These are phyloP conservation scores for Suaeda aralocaspica DNA, from an alignment of 148 eudicot genomes.

Conservation along the genomic window DNA sequence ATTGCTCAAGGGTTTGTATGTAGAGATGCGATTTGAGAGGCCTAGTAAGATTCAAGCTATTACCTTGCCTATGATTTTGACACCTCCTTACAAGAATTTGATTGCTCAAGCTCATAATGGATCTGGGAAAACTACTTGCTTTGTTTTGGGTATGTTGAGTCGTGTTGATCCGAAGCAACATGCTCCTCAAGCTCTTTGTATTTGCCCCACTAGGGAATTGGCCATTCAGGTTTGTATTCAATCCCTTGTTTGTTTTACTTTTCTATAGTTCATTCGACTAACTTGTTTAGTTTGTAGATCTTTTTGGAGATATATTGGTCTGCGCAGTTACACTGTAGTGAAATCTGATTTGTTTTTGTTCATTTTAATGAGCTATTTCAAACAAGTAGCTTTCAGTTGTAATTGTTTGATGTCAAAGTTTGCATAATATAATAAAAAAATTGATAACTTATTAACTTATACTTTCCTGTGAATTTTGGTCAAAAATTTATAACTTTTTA, in stretches of 20 bases:
- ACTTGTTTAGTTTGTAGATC: background rate
- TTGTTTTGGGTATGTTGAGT: conserved; percentile 83
- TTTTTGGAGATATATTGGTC: background rate
- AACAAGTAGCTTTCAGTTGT: no score
- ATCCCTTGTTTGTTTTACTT: background rate
- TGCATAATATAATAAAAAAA: no score
- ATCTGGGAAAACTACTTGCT: conserved; percentile 93
- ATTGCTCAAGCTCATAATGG: conserved; percentile 95
- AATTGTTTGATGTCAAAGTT: no score
- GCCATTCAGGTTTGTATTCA: conserved; percentile 63
- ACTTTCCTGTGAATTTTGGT: no score
- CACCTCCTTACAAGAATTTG: conserved; percentile 61
- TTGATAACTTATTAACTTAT: no score
- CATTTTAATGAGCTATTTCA: no score
- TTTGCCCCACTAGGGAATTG: conserved; percentile 86
- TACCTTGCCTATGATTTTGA: conserved; percentile 57
- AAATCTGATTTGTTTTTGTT: background rate
- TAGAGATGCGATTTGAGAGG: conserved; percentile 83
- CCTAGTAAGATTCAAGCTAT: conserved; percentile 85
- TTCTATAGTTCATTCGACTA: background rate
- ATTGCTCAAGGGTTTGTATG: conserved; percentile 74
- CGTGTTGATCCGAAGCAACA: conserved; percentile 58
- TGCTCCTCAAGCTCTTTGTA: conserved; percentile 85
- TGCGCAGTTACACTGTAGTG: background rate
- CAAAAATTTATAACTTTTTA: no score